These are phyloP conservation scores for Lagenidium giganteum DNA, from an alignment of 352 stramenopile species.

Conservation along the genomic window DNA sequence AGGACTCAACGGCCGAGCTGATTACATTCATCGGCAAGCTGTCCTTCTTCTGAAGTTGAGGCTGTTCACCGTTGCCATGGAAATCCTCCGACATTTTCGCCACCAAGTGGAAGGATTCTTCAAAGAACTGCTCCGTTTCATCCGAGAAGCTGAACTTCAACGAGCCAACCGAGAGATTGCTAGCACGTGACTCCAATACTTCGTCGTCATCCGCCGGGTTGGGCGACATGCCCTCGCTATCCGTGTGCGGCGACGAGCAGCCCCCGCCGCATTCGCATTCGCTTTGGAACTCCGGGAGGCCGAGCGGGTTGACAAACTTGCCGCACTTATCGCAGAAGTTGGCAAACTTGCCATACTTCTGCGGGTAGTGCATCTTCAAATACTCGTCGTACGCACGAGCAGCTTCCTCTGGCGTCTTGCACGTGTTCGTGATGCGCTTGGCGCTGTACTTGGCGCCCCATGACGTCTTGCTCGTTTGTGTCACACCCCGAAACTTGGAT, in stretches of 20 bases:
- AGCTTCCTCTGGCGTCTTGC: slow-evolving; percentile 82
- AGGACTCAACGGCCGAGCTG: slow-evolving; percentile 61
- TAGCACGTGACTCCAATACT: slow-evolving; percentile 21
- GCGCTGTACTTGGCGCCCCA: slow-evolving; percentile 87
- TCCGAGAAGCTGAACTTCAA: slow-evolving; percentile 73
- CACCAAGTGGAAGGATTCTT: slow-evolving; percentile 43
- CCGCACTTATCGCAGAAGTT: slow-evolving; percentile 84
- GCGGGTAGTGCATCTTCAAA: slow-evolving; percentile 71
- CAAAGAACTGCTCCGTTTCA: slow-evolving; percentile 61
- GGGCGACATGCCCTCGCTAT: slow-evolving; percentile 28
- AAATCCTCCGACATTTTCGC: slow-evolving; percentile 31
- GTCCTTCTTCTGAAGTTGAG: slow-evolving; percentile 39
- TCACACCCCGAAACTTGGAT: slow-evolving; percentile 85
- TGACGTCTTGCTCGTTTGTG: slow-evolving; percentile 81
- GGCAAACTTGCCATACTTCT: slow-evolving; percentile 83
- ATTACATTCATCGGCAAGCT: slow-evolving; percentile 68
- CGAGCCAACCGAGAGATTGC: slow-evolving; percentile 63
- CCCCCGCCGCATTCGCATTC: slow-evolving; percentile 55
- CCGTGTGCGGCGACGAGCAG: slow-evolving; percentile 32
- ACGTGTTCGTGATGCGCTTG: slow-evolving; percentile 86
- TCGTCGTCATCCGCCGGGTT: slow-evolving; percentile 33
- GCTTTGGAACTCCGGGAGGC: slow-evolving; percentile 63
- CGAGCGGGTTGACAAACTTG: slow-evolving; percentile 78
- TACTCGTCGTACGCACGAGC: slow-evolving; percentile 81
- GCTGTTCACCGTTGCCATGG: slow-evolving; percentile 1